Conservation (phyloP, 108 stramenopile species). For the Schizochytrium sp. region DNA sequence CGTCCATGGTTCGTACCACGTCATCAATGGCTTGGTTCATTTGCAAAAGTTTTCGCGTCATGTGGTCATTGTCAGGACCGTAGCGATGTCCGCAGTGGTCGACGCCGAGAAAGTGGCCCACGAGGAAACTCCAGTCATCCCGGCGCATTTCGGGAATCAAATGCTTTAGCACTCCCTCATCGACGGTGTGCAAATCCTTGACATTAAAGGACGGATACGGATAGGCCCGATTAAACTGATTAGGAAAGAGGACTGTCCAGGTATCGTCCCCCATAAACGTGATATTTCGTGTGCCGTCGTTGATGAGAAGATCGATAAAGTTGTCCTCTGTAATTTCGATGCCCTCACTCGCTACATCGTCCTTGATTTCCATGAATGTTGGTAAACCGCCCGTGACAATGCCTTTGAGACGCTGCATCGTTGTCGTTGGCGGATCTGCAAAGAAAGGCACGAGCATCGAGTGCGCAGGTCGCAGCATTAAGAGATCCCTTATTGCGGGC, state of each 20-base stretch:
- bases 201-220: slow-evolving; percentile 94
- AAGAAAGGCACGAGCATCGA: slow-evolving; percentile 70
- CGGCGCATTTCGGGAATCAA: background rate
- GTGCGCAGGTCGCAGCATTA: background rate
- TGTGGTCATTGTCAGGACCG: slow-evolving; percentile 71
- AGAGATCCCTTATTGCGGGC: slow-evolving; percentile 35
- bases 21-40: slow-evolving; percentile 68
- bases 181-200: slow-evolving; percentile 89
- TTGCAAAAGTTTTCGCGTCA: slow-evolving; percentile 74
- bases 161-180: slow-evolving; percentile 62
- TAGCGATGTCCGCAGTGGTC: slow-evolving; percentile 95
- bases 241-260: slow-evolving; percentile 84
- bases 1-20: slow-evolving; percentile 52
- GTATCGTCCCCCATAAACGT: slow-evolving; percentile 95
- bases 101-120: slow-evolving; percentile 85
- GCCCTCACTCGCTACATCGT: slow-evolving; percentile 42
- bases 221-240: slow-evolving; percentile 64
- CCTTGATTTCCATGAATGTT: slow-evolving; percentile 73
- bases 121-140: slow-evolving; percentile 53
- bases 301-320: slow-evolving; percentile 27
- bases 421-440: slow-evolving; percentile 97
- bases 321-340: slow-evolving; percentile 46
- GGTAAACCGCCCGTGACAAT: slow-evolving; percentile 89
- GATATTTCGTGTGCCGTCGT: slow-evolving; percentile 29
- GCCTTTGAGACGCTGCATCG: slow-evolving; percentile 93